These are phyloP conservation scores for Hordeum pubiflorum DNA, from an alignment of 202 grass and related monocot species.

Conservation along the genomic window DNA sequence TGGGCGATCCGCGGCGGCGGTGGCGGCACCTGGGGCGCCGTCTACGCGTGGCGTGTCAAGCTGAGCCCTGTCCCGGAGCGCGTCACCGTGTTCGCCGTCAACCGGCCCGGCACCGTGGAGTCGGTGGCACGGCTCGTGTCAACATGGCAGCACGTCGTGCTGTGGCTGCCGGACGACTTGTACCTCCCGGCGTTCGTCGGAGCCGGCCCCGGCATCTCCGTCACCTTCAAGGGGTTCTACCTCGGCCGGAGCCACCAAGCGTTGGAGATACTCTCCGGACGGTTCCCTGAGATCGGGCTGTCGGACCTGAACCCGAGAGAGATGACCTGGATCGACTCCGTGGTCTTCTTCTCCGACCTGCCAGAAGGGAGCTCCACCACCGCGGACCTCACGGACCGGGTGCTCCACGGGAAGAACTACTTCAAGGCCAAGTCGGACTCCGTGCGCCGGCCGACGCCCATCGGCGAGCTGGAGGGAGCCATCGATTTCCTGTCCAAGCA, in stretches of 20 bases:
- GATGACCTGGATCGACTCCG: constrained; percentile 80
- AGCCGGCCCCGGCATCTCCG: constrained; percentile 34
- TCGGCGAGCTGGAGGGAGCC: not conserved
- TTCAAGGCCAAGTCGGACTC: constrained; percentile 89
- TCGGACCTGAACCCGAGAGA: constrained; percentile 22
- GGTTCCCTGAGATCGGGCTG: constrained; percentile 40
- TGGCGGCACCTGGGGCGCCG: constrained; percentile 54
- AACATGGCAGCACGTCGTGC: constrained; percentile 57
- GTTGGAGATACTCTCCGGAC: not conserved
- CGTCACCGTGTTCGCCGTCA: constrained; percentile 50
- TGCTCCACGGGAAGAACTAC: constrained; percentile 48
- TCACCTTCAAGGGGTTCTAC: constrained; percentile 71
- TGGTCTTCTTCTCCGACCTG: constrained; percentile 63
- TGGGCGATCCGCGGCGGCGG: constrained; percentile 81
- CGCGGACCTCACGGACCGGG: constrained; percentile 34
- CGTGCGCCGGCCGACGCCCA: constrained; percentile 24
- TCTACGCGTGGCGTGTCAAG: constrained; percentile 54
- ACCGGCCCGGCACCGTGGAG: constrained; percentile 2
- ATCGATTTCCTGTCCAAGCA: constrained; percentile 22
- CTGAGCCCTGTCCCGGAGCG: constrained; percentile 38
- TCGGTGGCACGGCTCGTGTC: constrained; percentile 36
- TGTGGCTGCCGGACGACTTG: constrained; percentile 60
- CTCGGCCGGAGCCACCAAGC: constrained; percentile 38
- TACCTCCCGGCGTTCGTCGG: constrained; percentile 73
- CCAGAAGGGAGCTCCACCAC: constrained; percentile 36